Base-by-base conservation (phyloP, 768 basidiomycete genomes). In the Collybia mongolica region DNA sequence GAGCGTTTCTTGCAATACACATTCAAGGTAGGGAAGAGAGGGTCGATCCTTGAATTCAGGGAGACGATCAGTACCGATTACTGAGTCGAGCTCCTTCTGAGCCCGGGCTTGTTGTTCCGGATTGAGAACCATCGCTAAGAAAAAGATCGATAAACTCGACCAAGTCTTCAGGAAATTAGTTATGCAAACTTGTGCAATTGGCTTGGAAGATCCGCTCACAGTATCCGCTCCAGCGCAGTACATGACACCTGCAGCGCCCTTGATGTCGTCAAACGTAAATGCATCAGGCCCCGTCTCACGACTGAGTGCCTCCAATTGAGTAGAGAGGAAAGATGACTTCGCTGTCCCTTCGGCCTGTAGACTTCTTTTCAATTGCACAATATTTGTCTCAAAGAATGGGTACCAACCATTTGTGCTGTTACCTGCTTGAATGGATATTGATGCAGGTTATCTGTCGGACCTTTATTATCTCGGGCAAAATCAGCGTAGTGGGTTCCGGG, bases 181-280 rank as follows among this genome's bases (percentile, higher is more conserved):
- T 19, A 44, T 17, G 28, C 17, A 37, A 68, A 70, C 22, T 68
- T 28, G 36, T 28, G 7, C 6, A 17, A 18, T 15, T 11, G 2
- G 5, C 2, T 41, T 26, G 7, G 8, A 12, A 54, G 37, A 17
- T 22, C 6, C 32, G 57, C 64, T n/a, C 39, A 84, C 86, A 0
- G 84, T 87, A 57, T 88, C 86, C 35, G 79, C 72, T 56, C 84
- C 84, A 14, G 78, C 81, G 5, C 75, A 70, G 60, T 86, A 90
- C 84, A 90, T 88, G 24, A 87, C 88, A 63, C 89, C 89, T n/a
- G 89, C 88, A 1, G 85, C 81, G 85, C 87, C 87, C 51, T 86
- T 84, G 40, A 90, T 70, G 57, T 90, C 88, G 5, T 60, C 52
- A 7, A 42, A 18, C 3, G 47, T 46, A 53, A 82, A 82, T 57